A percentile compares a stretch with the other conserved stretches of the same genome.
Conservation (phyloP, 768 basidiomycete genomes). For the Psilocybe azurescens region DNA sequence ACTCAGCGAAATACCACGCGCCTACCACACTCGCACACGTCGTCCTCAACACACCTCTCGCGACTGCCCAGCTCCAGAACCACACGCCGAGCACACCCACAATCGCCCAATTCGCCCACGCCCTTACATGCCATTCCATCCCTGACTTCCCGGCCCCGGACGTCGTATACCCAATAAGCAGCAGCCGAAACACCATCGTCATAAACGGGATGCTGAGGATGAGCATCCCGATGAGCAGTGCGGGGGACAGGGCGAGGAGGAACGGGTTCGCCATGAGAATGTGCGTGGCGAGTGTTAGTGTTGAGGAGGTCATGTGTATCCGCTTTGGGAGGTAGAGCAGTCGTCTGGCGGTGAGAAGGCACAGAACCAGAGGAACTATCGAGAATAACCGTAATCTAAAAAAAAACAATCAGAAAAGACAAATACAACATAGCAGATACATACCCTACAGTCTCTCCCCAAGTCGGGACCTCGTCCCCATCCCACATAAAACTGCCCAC, state of each 20-base stretch:
- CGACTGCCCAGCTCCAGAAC: conserved; percentile 83
- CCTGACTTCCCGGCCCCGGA: conserved; percentile 15
- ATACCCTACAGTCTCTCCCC: conserved; percentile 85
- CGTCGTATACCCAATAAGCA: conserved; percentile 66
- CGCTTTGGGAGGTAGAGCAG: conserved; percentile 73
- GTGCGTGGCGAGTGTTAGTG: conserved; percentile 64
- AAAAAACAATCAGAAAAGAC: conserved; percentile 12
- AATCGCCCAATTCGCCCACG: conserved; percentile 49
- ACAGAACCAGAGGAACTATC: conserved; percentile 71
- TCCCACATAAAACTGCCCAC: conserved; percentile 77
- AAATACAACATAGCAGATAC: conserved; percentile 27
- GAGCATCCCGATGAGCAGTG: conserved; percentile 69
- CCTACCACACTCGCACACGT: conserved; percentile 85
- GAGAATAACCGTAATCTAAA: conserved; percentile 77
- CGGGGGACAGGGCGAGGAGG: conserved; percentile 75
- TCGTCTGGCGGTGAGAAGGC: conserved; percentile 72
- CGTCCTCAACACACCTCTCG: conserved; percentile 78
- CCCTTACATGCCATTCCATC: conserved; percentile 46
- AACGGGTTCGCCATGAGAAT: conserved; percentile 77
- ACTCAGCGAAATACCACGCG: conserved; percentile 86
- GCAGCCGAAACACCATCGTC: conserved; percentile 76
- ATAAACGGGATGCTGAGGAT: conserved; percentile 80
- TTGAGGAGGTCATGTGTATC: conserved; percentile 68
- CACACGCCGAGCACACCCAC: conserved; percentile 61
- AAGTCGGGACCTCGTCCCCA: conserved; percentile 60